Evolutionary conservation across 1,284 basidiomycete species (phyloP).

Genomic region (Chalciporus sp.): DNA sequence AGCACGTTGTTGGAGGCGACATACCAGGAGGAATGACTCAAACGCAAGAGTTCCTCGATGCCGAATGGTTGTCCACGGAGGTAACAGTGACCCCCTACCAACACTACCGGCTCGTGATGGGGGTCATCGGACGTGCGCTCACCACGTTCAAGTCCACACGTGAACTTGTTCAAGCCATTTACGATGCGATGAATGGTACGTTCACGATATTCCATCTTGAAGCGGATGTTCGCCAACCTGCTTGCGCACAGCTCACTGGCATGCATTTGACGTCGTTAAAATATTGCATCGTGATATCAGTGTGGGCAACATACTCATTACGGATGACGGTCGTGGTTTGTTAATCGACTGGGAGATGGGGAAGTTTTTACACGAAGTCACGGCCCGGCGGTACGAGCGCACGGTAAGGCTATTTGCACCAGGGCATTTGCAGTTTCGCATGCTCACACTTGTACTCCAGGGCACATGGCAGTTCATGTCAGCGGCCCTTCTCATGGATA

Average conservation of each 20-base stretch:
- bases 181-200: background rate
- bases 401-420: background rate
- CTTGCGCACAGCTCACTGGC: background rate
- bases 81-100: background rate
- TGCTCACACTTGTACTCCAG: too few species aligned
- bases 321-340: background rate
- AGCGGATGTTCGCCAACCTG: too few species aligned
- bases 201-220: background rate
- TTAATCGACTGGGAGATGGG: background rate
- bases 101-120: slow-evolving; percentile 5
- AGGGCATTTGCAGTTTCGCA: too few species aligned
- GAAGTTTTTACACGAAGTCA: background rate
- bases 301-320: background rate
- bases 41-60: background rate
- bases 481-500: too few species aligned
- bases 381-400: background rate
- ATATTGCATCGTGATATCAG: background rate
- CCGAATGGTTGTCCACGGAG: background rate
- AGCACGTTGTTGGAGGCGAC: background rate
- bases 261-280: background rate
- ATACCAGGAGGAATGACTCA: background rate
- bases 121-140: background rate
- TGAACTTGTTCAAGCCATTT: background rate
- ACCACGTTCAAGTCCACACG: background rate
- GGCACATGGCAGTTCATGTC: too few species aligned